phyloP scores from a whole-genome alignment of 441 rosid species.

The Bocquillonia castaneifolia region DNA sequence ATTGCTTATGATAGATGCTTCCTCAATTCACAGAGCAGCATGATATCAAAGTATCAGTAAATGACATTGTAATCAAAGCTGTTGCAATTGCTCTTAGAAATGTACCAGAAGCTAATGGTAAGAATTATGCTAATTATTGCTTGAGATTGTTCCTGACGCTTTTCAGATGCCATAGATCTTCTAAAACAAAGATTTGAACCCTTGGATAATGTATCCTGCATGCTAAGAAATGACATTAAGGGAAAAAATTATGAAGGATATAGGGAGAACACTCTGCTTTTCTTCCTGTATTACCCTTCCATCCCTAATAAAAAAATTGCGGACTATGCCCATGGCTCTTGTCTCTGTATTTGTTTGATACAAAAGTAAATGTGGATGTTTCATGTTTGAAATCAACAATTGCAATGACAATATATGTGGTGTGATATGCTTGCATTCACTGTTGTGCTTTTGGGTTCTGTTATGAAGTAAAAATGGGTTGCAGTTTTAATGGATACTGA shows the following conservation, averaged over 20 bases:
- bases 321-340: no score
- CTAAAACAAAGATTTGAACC: background rate
- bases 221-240: no score
- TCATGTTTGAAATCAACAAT: background rate
- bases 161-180: background rate
- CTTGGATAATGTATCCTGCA: no score
- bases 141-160: slow-evolving; percentile 20
- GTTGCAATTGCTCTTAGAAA: slow-evolving; percentile 79
- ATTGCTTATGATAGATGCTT: slow-evolving; percentile 27
- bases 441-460: background rate
- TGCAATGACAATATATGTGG: background rate
- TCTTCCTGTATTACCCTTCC: no score
- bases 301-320: no score
- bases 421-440: background rate
- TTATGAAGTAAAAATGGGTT: background rate
- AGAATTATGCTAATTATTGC: slow-evolving; percentile 26
- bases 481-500: background rate
- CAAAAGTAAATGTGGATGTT: background rate
- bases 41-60: slow-evolving; percentile 82
- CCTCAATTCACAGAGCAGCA: slow-evolving; percentile 58
- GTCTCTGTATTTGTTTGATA: background rate
- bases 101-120: slow-evolving; percentile 92
- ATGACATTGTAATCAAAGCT: slow-evolving; percentile 94
- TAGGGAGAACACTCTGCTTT: no score
- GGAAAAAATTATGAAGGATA: no score